Conservation (phyloP, 2,329 filamentous ascomycete species). For the Phaeomoniella chlamydospora region DNA sequence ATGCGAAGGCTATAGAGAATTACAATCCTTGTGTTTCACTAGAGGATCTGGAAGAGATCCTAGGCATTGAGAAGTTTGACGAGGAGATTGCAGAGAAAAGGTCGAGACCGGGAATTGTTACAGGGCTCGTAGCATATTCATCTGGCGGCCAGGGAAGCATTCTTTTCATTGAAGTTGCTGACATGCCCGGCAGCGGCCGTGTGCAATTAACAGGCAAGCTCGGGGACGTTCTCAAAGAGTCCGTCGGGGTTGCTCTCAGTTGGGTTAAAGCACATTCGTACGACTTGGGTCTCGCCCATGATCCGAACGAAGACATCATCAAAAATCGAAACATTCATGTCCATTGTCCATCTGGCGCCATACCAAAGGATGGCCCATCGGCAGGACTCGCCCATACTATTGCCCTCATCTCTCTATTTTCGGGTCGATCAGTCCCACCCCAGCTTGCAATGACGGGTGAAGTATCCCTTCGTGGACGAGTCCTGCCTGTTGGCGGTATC, state of each 20-base stretch:
- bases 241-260: slow-evolving; percentile 84
- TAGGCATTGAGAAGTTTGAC: slow-evolving; percentile 86
- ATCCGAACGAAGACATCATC: slow-evolving; percentile 85
- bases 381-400: slow-evolving; percentile 91
- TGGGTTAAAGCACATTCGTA: slow-evolving; percentile 97
- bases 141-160: slow-evolving; percentile 89
- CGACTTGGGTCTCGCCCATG: slow-evolving; percentile 68
- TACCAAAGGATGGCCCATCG: slow-evolving; percentile 76
- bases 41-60: slow-evolving; percentile 74
- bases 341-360: slow-evolving; percentile 86
- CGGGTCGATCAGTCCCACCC: slow-evolving; percentile 70
- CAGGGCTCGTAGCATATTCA: slow-evolving; percentile 87
- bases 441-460: slow-evolving; percentile 89
- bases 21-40: slow-evolving; percentile 64
- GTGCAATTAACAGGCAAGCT: slow-evolving; percentile 95
- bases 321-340: slow-evolving; percentile 88
- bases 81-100: slow-evolving; percentile 87
- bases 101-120: slow-evolving; percentile 77
- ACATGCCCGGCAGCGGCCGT: slow-evolving; percentile 85
- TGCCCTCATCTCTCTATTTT: slow-evolving; percentile 81
- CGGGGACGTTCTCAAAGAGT: slow-evolving; percentile 92
- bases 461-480: slow-evolving; percentile 67
- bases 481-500: slow-evolving; percentile 91
- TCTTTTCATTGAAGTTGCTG: slow-evolving; percentile 93
- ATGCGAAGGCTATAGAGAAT: slow-evolving; percentile 48